Conservation (phyloP, 306 rosid genomes). For the Sicyos edulis region DNA sequence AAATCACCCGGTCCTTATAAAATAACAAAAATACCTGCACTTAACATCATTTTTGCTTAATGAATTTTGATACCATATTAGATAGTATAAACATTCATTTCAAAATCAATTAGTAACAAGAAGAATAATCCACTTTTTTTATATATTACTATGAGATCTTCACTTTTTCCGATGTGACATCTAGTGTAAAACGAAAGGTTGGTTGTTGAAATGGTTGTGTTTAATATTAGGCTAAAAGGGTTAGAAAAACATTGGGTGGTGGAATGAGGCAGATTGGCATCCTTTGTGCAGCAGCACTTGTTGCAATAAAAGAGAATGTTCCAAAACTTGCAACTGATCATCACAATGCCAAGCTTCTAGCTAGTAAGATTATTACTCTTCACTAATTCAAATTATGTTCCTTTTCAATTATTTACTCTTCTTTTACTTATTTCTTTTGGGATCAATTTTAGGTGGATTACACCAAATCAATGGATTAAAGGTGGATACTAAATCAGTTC, state of each 20-base stretch:
- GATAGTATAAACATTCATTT: too few species aligned
- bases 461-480: conserved; percentile 49
- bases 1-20: too few species aligned
- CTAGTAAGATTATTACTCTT: conserved; percentile 39
- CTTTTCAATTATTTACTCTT: conserved; percentile 6
- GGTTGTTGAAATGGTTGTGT: too few species aligned
- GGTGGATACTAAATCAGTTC: conserved; percentile 42
- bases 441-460: conserved; percentile 48
- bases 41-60: too few species aligned
- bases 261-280: conserved; percentile 92
- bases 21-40: too few species aligned
- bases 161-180: too few species aligned
- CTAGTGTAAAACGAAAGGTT: too few species aligned
- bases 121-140: too few species aligned
- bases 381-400: background rate
- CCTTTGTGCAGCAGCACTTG: conserved; percentile 80
- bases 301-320: conserved; percentile 66
- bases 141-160: too few species aligned
- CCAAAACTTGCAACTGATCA: conserved; percentile 69
- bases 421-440: background rate
- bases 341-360: conserved; percentile 60
- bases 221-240: conserved; percentile 53
- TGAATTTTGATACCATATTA: too few species aligned
- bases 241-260: conserved; percentile 86
- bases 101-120: too few species aligned